phyloP scores from a whole-genome alignment of 805 yeast genomes.

The Monosporozyma solicola region DNA sequence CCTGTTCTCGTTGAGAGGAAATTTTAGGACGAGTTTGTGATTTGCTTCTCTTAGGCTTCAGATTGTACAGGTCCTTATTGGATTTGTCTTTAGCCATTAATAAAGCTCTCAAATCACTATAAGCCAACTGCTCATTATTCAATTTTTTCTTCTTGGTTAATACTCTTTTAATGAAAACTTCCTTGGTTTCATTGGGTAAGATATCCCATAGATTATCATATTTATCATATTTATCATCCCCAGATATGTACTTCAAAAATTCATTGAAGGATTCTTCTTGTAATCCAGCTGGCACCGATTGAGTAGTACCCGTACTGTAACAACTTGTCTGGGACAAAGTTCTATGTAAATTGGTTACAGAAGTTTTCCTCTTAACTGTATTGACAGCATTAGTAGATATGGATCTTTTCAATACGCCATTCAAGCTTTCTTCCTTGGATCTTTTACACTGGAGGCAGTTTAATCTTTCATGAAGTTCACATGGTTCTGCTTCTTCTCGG shows the following conservation, averaged over 20 bases:
- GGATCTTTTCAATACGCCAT: conserved; percentile 8
- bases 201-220: conserved; percentile 7
- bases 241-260: conserved; percentile 4
- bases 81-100: not conserved
- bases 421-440: not conserved
- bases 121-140: not conserved
- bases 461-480: conserved; percentile 8
- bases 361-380: conserved; percentile 2
- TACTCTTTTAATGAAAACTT: conserved; percentile 4
- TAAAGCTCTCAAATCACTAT: not conserved
- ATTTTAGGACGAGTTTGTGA: not conserved
- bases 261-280: conserved; percentile 8
- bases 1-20: not conserved
- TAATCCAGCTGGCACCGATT: not conserved
- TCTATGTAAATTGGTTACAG: conserved; percentile 6
- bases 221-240: not conserved
- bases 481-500: conserved; percentile 12
- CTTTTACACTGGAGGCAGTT: conserved; percentile 4
- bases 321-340: conserved; percentile 11
- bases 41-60: not conserved
- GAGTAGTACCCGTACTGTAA: conserved; percentile 9
- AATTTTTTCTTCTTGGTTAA: conserved; percentile 3
- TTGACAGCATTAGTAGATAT: conserved; percentile 11
- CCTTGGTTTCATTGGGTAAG: conserved; percentile 9
- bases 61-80: not conserved